A percentile compares a stretch with the other conserved stretches of the same genome.
phyloP scores from a whole-genome alignment of 148 eudicot genomes.

The Vaccinium macrocarpon region DNA sequence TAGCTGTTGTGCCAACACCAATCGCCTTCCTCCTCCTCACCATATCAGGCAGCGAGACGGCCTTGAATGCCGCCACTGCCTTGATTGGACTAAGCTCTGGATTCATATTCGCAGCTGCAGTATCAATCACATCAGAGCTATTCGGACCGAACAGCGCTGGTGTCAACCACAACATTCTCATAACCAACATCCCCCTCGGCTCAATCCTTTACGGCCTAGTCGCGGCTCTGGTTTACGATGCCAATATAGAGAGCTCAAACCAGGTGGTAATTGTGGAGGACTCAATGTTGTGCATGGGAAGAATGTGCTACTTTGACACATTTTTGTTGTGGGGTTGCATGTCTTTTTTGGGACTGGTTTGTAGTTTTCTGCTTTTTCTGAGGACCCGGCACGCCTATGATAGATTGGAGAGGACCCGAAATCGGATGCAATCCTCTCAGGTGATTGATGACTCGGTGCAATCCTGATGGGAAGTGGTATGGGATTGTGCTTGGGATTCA shows the following conservation, averaged over 20 bases:
- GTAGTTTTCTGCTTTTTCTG: conserved; percentile 21
- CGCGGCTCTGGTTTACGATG: conserved; percentile 26
- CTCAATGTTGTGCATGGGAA: conserved; percentile 27
- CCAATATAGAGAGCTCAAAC: conserved; percentile 11
- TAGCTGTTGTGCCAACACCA: conserved; percentile 26
- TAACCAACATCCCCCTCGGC: conserved; percentile 34
- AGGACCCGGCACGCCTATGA: conserved; percentile 26
- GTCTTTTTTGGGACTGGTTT: conserved; percentile 21
- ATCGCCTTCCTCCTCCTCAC: conserved; percentile 23
- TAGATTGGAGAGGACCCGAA: background rate
- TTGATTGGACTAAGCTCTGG: conserved; percentile 33
- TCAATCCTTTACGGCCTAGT: conserved; percentile 23
- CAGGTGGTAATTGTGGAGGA: conserved; percentile 1
- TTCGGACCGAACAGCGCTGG: conserved; percentile 35
- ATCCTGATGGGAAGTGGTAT: background rate
- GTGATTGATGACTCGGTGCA: background rate
- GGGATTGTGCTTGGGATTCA: background rate
- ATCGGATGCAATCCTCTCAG: conserved; percentile 9
- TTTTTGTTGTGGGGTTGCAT: conserved; percentile 27
- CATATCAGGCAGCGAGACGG: conserved; percentile 20
- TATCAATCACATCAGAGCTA: conserved; percentile 29
- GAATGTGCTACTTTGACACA: conserved; percentile 24
- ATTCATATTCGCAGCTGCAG: conserved; percentile 29
- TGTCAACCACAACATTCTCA: conserved; percentile 33
- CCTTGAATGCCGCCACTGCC: conserved; percentile 19